Base-by-base conservation (phyloP, 495 filamentous ascomycete genomes). In the Bacidia gigantensis region DNA sequence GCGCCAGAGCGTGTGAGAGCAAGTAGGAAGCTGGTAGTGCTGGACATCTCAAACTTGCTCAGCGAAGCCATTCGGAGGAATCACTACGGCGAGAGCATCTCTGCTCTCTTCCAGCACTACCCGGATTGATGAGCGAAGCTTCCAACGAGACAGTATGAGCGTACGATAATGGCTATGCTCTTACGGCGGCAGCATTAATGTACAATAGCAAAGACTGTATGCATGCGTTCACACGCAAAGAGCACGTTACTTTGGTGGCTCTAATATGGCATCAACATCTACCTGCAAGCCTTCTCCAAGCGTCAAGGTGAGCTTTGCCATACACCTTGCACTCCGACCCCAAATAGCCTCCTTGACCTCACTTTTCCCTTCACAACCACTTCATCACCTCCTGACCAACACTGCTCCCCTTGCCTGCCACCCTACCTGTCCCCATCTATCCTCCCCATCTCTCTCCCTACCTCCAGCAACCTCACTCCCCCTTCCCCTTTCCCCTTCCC, bases 41-140 rank as follows among this genome's bases (percentile, higher is more conserved):
- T 98, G 52, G 88, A 95, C 60, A 74, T 98, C 24, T 92, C 87
- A 41, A 84, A 79, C 60, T 73, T 98, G 55, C 71, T 98, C 26
- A 74, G 87, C 11, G 92, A 98, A 68, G 89, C 89, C 44, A 97
- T 98, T 58, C 74, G 92, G 62, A 79, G 92, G 61, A 96, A 96
- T 66, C 89, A 97, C 62, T 89, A 95, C 65, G 92, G 83, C 58
- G 82, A 86, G 69, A 89, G 84, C 56, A 88, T 94, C 65, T 90
- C 86, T 52, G 82, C 86, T 26, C 67, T 94, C 44, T 92, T 90
- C 70, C 81, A 87, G 57, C 82, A 84, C 56, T 72, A 75, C 58
- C 64, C 64, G 46, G 81, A 84, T 60, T 83, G 68, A 60, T 26
- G 12, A 46, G n/a, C n/a, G n/a, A n/a, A 35, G 29, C 29, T 35